Base-by-base conservation (phyloP, 768 basidiomycete genomes). In the Strobilomyces dryophilus region DNA sequence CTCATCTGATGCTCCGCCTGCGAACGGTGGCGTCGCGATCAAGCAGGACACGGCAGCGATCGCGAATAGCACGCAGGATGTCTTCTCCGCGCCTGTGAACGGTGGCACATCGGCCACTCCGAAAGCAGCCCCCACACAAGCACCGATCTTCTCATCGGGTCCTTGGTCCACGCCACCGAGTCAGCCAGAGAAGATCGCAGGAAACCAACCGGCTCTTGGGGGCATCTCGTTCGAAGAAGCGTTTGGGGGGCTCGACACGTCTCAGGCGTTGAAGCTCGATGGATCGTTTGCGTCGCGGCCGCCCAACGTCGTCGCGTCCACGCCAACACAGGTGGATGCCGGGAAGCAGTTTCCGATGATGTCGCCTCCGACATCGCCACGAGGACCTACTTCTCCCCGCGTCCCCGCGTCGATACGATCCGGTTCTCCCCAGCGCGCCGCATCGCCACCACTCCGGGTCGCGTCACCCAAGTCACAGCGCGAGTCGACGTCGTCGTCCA, bases 401-500 rank as follows among this genome's bases (percentile, higher is more conserved):
- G 65, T 66, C 47, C 67, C 51, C 1, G 26, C 55, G 31, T 61
- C 68, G 17, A 60, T 68, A 55, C 59, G 67, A 44, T 54, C 76
- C 0, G 49, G 59, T n/a, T 77, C 80, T 0, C 77, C 81, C 3
- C 72, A 75, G 26, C 71, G 77, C 27, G 46, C 66, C 6, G 69
- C 63, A 42, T 80, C 82, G 26, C 79, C 83, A 34, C 72, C 78
- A 9, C 75, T 78, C 11, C 82, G 82, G 11, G 63, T 73, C 21
- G 55, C 68, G 20, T 76, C 86, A 21, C 83, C 88, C 0, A 83
- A 79, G 63, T 71, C 75, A 18, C 71, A 64, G 35, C 81, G 85
- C 24, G 70, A 77, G 8, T 82, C 82, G 8, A 85, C 83, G 1
- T 80, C 79, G 14, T 82, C 81, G 0, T 55, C 58, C 8, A 84